Conservation (phyloP, 345 rosid species). For the Eucalyptus regnans region DNA sequence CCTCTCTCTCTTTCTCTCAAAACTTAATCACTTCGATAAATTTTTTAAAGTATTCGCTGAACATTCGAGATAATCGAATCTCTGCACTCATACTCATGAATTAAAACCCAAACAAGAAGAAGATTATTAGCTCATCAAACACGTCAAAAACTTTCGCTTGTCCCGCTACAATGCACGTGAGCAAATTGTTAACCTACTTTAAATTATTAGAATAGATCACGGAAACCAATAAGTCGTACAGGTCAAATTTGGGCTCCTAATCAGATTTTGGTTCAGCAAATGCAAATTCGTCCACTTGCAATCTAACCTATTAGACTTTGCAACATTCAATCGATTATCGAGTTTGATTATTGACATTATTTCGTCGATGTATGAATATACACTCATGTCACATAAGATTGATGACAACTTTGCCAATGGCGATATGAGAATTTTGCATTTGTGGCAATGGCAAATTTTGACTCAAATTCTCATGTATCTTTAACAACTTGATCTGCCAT, state of each 20-base stretch:
- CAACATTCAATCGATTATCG: background rate
- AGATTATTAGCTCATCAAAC: background rate
- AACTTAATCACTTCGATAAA: too few species aligned
- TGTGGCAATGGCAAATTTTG: background rate
- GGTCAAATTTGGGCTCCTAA: background rate
- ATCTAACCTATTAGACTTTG: fast-evolving
- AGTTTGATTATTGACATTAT: background rate
- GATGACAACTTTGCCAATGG: fast-evolving
- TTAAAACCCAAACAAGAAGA: background rate
- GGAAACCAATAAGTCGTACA: too few species aligned
- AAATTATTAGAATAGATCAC: background rate
- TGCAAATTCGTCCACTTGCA: background rate
- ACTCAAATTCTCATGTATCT: background rate
- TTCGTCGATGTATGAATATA: fast-evolving
- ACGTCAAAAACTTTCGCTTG: background rate
- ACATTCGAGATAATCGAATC: background rate
- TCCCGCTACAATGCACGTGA: background rate
- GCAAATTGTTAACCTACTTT: background rate
- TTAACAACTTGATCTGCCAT: background rate
- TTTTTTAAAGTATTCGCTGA: too few species aligned
- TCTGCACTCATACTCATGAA: background rate
- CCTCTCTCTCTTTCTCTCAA: too few species aligned
- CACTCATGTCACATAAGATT: background rate
- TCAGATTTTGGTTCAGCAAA: background rate
- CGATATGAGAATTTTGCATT: background rate